Conservation (phyloP, 129 eudicot genomes). For the Artemisia annua region DNA sequence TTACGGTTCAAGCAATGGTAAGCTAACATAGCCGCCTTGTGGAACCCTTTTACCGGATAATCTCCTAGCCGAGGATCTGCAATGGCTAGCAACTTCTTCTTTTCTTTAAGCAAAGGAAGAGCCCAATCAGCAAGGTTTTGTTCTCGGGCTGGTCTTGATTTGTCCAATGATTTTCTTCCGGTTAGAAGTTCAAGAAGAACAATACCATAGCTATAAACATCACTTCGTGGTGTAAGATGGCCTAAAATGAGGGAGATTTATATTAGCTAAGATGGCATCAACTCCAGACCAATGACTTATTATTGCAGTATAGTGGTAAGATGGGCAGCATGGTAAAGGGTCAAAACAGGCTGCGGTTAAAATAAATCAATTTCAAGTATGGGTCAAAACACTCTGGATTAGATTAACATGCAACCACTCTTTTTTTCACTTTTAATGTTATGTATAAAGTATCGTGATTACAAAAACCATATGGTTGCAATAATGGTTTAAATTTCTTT, state of each 20-base stretch:
- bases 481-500: too few relatives aligned
- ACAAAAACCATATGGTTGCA: too few relatives aligned
- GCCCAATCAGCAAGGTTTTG: slow-evolving; percentile 98
- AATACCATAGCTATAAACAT: slow-evolving; percentile 91
- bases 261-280: slow-evolving; percentile 14
- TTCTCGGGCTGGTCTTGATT: slow-evolving; percentile 79
- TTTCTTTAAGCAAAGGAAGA: slow-evolving; percentile 76
- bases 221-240: slow-evolving; percentile 86
- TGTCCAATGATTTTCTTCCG: slow-evolving; percentile 90
- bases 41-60: slow-evolving; percentile 82
- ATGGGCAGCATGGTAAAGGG: too few relatives aligned
- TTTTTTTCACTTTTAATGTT: too few relatives aligned
- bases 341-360: too few relatives aligned
- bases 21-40: slow-evolving; percentile 93
- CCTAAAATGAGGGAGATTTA: slow-evolving; percentile 38
- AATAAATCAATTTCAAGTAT: too few relatives aligned
- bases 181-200: slow-evolving; percentile 92
- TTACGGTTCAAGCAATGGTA: slow-evolving; percentile 95
- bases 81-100: slow-evolving; percentile 71
- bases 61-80: slow-evolving; percentile 87
- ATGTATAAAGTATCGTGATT: too few relatives aligned
- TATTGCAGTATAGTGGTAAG: too few relatives aligned
- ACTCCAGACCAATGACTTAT: not conserved
- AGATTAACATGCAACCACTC: too few relatives aligned
- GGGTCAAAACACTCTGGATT: too few relatives aligned